Percentiles rank a stretch among this genome's conserved stretches.
Conservation (phyloP, 805 yeast species). For the Candida pini region DNA sequence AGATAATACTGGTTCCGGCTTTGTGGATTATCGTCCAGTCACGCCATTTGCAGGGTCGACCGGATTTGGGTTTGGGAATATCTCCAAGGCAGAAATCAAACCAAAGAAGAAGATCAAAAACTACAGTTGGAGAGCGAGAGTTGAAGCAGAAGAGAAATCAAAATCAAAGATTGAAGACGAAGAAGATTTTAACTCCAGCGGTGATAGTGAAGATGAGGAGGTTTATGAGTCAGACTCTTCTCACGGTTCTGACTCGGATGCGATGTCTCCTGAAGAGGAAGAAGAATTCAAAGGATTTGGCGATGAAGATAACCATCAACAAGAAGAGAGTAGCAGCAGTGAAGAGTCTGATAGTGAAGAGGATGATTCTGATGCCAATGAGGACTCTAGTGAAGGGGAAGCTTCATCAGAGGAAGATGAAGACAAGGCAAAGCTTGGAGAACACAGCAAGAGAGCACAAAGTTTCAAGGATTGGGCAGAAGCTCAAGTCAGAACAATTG, state of each 20-base stretch:
- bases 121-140: slow-evolving; percentile 68
- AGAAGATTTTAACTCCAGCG: slow-evolving; percentile 45
- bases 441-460: slow-evolving; percentile 45
- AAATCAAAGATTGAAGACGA: slow-evolving; percentile 48
- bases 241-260: slow-evolving; percentile 2
- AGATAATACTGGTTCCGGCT: slow-evolving; percentile 31
- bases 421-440: slow-evolving; percentile 29
- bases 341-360: slow-evolving; percentile 23
- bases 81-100: slow-evolving; percentile 36
- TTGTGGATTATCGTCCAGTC: slow-evolving; percentile 68
- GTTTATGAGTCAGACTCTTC: slow-evolving; percentile 11
- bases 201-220: slow-evolving; percentile 22
- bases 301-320: slow-evolving; percentile 23
- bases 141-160: slow-evolving; percentile 44
- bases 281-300: slow-evolving; percentile 13
- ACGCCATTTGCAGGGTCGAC: slow-evolving; percentile 45
- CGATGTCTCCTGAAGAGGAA: background rate
- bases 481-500: slow-evolving; percentile 56
- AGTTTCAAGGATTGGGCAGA: slow-evolving; percentile 90
- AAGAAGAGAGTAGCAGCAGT: slow-evolving; percentile 20
- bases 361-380: slow-evolving; percentile 22
- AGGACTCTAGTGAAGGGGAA: too few relatives aligned
- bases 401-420: slow-evolving; percentile 27
- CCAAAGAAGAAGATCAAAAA: slow-evolving; percentile 45
- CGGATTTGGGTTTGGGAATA: slow-evolving; percentile 64